Percentiles rank a stretch among this genome's conserved stretches.
Evolutionary conservation across 805 yeast genomes (phyloP).

Genomic region (Kuraishia floccosa): DNA sequence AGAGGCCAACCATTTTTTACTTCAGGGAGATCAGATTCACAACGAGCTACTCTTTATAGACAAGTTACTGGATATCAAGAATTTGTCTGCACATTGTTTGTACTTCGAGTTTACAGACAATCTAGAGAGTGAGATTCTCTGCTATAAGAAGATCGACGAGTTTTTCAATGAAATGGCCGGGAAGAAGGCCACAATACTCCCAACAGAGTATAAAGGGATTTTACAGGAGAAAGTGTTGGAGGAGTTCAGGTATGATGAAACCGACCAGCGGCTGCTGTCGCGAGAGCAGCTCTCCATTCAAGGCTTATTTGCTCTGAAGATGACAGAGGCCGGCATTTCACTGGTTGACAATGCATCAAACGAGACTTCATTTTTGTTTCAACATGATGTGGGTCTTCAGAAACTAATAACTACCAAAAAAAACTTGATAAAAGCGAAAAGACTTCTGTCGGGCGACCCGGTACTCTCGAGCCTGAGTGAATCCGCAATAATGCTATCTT

Average conservation of each 20-base stretch:
- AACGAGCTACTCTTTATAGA: conserved; percentile 5
- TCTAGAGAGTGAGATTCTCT: conserved; percentile 3
- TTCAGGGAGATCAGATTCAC: conserved; percentile 5
- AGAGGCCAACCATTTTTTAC: conserved; percentile 6
- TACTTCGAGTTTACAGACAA: conserved; percentile 8
- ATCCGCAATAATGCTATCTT: neutral
- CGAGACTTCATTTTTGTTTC: neutral
- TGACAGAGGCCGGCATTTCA: no score
- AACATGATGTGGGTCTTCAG: neutral
- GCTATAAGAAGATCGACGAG: neutral
- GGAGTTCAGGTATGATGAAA: neutral
- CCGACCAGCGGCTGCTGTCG: neutral
- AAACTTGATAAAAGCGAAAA: no score
- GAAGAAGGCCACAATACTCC: no score
- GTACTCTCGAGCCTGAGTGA: neutral
- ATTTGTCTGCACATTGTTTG: conserved; percentile 7
- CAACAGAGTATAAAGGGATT: neutral
- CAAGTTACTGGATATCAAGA: conserved; percentile 8
- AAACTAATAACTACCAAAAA: neutral
- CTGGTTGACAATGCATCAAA: no score
- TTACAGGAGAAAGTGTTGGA: neutral
- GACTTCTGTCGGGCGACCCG: neutral
- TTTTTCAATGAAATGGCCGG: no score
- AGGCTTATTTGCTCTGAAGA: no score
- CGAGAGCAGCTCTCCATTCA: neutral